Percentiles rank a stretch among this genome's conserved stretches.
Evolutionary conservation across 768 basidiomycete species (phyloP).

Genomic region (Boletus reticuloceps): DNA sequence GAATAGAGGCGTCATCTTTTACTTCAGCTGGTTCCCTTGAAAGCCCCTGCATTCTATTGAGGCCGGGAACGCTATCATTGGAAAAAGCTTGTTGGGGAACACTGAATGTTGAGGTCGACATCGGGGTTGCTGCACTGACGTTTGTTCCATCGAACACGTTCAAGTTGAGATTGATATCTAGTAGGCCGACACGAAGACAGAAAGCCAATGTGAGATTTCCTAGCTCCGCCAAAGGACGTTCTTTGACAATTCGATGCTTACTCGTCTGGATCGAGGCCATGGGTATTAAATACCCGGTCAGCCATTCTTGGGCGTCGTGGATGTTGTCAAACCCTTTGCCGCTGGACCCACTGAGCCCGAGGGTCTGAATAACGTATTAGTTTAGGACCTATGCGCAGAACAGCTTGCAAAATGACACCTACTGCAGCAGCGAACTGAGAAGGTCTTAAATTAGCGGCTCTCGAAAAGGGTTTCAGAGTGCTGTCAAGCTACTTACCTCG

Average conservation of each 20-base stretch:
- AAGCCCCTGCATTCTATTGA: not conserved
- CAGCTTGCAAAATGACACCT: not conserved
- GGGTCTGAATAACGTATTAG: constrained; percentile 15
- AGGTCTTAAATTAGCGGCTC: not conserved
- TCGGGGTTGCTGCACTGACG: constrained; percentile 3
- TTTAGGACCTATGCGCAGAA: not conserved
- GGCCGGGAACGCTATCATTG: not conserved
- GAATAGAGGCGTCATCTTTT: too few species aligned
- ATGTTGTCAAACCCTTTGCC: constrained; percentile 32
- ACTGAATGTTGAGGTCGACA: not conserved
- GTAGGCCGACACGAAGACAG: not conserved
- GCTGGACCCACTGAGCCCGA: constrained; percentile 31
- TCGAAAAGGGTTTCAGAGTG: not conserved
- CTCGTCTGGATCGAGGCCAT: constrained; percentile 14
- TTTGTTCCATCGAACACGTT: constrained; percentile 12
- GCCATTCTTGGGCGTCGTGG: constrained; percentile 26
- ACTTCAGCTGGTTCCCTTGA: not conserved
- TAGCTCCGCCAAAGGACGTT: not conserved
- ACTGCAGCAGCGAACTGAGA: constrained; percentile 27
- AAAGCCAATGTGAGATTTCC: not conserved
- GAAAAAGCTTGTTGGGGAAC: not conserved
- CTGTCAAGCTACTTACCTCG: constrained; percentile 21
- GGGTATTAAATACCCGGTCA: constrained; percentile 7
- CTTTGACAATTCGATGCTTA: constrained; percentile 6
- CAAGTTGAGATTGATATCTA: constrained; percentile 20